These are phyloP conservation scores for Jackrogersella multiformis DNA, from an alignment of 495 filamentous ascomycete species.

Conservation along the genomic window DNA sequence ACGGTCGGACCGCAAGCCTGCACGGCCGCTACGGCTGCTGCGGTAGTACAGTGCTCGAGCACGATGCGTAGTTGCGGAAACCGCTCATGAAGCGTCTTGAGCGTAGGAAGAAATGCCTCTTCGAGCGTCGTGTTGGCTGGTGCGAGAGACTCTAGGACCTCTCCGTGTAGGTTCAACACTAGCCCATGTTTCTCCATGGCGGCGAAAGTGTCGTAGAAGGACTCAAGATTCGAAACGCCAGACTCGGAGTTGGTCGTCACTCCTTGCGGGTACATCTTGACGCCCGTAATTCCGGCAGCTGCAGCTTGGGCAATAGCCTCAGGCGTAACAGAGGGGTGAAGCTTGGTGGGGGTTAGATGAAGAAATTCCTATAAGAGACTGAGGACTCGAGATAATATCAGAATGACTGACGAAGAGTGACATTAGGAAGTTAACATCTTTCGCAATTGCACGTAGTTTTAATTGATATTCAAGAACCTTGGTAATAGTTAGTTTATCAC, in stretches of 20 bases:
- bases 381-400: not conserved
- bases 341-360: conserved; percentile 25
- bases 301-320: conserved; percentile 79
- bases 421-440: conserved; percentile 84
- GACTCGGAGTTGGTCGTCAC: conserved; percentile 87
- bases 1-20: conserved; percentile 78
- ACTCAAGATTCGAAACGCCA: conserved; percentile 69
- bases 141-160: conserved; percentile 56
- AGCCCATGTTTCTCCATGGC: conserved; percentile 70
- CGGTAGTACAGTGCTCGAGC: conserved; percentile 83
- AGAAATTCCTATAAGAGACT: not conserved
- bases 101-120: conserved; percentile 79
- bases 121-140: conserved; percentile 80
- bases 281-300: conserved; percentile 67
- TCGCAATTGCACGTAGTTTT: conserved; percentile 71
- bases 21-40: conserved; percentile 82
- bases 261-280: conserved; percentile 75
- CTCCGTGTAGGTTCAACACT: conserved; percentile 70
- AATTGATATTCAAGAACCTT: conserved; percentile 81
- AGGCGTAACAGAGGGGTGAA: conserved; percentile 76
- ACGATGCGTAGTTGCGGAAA: conserved; percentile 88
- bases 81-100: conserved; percentile 71
- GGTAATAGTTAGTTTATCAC: conserved; percentile 71
- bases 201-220: conserved; percentile 76
- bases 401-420: conserved; percentile 69